phyloP scores from a whole-genome alignment of 176 grass and related monocot genomes.

The Thalia dealbata region DNA sequence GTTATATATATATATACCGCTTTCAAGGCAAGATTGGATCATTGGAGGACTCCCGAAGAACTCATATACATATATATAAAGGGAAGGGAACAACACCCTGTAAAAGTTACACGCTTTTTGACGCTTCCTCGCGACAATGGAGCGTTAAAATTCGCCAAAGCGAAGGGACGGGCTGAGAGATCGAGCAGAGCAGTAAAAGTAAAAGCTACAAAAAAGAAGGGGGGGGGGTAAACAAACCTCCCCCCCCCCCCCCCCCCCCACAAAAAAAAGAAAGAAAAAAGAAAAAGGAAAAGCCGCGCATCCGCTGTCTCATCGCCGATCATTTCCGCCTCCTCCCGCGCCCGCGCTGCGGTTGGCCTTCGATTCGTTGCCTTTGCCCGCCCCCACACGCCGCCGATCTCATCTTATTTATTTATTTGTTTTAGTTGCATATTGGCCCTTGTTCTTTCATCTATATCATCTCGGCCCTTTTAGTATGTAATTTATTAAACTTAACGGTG shows the following conservation, averaged over 20 bases:
- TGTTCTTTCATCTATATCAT: too few species aligned
- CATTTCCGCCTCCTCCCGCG: neutral
- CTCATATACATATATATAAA: too few species aligned
- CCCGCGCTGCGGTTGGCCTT: neutral
- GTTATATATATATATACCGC: too few species aligned
- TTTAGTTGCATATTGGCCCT: neutral
- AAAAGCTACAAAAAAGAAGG: neutral
- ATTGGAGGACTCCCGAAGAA: too few species aligned
- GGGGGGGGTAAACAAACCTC: too few species aligned
- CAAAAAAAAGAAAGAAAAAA: neutral
- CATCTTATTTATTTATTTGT: neutral
- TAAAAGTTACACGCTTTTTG: neutral
- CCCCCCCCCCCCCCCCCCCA: too few species aligned
- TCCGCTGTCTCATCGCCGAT: neutral
- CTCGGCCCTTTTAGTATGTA: too few species aligned
- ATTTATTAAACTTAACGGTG: too few species aligned
- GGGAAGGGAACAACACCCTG: neutral
- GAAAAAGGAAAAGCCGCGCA: neutral
- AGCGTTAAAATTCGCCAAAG: slow-evolving; percentile 8
- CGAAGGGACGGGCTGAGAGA: too few species aligned
- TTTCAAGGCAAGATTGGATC: too few species aligned
- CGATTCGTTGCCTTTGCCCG: too few species aligned
- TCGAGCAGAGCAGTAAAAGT: neutral
- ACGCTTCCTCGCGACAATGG: neutral
- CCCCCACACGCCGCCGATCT: too few species aligned